Evolutionary conservation across 352 stramenopile genomes (phyloP), one percentile per base, ranked within the genome.

Genomic region (Pythium brachiatum): DNA sequence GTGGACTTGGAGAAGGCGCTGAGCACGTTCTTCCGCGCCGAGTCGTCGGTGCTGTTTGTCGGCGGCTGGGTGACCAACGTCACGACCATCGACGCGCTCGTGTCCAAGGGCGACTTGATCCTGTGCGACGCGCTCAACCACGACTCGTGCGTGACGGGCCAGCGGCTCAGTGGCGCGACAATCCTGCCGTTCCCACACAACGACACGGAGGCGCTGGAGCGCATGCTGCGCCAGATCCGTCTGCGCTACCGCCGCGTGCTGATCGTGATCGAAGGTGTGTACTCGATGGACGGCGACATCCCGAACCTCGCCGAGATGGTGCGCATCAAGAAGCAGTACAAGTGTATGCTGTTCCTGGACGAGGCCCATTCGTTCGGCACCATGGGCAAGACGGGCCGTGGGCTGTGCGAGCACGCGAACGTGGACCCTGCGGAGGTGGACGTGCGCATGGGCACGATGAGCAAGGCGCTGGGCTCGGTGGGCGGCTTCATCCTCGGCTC

Each of bases 151-250:
- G 84, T 93, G 16, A 90, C 70, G 25, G 84, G 84, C 20, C 79
- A 90, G 62, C 78, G 81, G 11, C 70, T 91, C 26, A 90, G 80
- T 62, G 84, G 84, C 39, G 84, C 84, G n/a, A 88, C 84, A 7
- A 86, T 93, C 26, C 58, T 90, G 39, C 79, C 81, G 21, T 93
- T 90, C 70, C 84, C 81, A 2, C 84, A 93, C 66, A 93, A 93
- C 52, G 79, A 93, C 68, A 83, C 72, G 11, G 68, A 79, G 46
- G 78, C 81, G 16, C 73, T 90, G 4, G 84, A 91, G n/a, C 78
- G 79, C 25, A 90, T 93, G 78, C 64, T 93, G 23, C 66, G 58
- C 16, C 81, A 79, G 65, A 68, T 93, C 27, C 81, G 83, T 16
- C 83, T 74, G 52, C 83, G 81, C 62, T 93, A 90, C 65, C 84